Conservation (phyloP, 208 protist genomes). For the Herpetomonas muscarum region DNA sequence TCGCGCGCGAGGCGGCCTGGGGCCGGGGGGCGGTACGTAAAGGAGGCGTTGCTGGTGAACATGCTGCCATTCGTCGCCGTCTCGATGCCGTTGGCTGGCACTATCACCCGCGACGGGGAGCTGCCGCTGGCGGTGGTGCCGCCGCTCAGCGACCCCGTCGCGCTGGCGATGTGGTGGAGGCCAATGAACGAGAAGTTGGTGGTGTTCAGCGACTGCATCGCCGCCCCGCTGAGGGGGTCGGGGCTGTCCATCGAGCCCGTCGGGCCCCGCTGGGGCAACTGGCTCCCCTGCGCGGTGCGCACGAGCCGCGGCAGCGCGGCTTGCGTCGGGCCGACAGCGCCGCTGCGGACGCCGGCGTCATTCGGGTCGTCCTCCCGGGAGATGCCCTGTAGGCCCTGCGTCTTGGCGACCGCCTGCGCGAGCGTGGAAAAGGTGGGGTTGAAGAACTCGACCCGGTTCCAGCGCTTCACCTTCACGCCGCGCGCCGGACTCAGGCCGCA, state of each 20-base stretch:
- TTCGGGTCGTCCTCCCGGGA: neutral
- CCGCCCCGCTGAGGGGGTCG: neutral
- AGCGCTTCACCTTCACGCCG: constrained; percentile 42
- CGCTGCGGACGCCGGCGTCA: no score
- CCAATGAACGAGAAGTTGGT: constrained; percentile 15
- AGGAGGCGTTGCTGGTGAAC: constrained; percentile 6
- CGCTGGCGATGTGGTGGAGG: constrained; percentile 24
- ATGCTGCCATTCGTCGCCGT: no score
- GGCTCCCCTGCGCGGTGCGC: no score
- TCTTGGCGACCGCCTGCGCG: constrained; percentile 30
- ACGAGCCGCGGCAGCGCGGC: no score
- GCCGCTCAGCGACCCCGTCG: constrained; percentile 11
- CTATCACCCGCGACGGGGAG: no score
- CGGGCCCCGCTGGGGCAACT: no score
- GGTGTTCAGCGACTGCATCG: neutral
- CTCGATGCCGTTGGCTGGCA: no score
- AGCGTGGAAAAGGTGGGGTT: constrained; percentile 40
- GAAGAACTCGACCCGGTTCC: constrained; percentile 69
- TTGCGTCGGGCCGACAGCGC: no score
- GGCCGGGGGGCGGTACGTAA: neutral
- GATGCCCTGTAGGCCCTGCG: no score
- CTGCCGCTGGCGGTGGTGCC: neutral
- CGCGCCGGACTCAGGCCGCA: constrained; percentile 28
- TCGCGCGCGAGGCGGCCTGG: neutral
- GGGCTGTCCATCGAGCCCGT: constrained; percentile 1